Percentiles rank a stretch among this genome's conserved stretches.
These are phyloP conservation scores for Mycena galopus DNA, from an alignment of 768 basidiomycete genomes.

Conservation along the genomic window DNA sequence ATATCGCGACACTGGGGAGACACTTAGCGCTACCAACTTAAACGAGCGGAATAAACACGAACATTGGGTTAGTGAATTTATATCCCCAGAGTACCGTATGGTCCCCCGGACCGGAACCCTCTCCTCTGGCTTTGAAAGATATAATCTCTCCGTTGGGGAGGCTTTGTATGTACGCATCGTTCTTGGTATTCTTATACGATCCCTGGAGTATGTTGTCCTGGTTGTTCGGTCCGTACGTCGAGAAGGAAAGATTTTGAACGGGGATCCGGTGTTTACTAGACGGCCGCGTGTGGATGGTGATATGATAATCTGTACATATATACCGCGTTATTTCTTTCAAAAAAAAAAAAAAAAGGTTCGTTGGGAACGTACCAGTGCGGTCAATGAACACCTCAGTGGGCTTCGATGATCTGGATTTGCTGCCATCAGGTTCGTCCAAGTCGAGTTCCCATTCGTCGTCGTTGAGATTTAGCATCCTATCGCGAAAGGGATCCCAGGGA, in stretches of 20 bases:
- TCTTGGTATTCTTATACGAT: conserved; percentile 80
- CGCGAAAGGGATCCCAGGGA: conserved; percentile 78
- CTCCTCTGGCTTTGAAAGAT: conserved; percentile 69
- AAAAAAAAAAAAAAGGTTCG: neutral
- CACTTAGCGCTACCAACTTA: neutral
- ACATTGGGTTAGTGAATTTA: conserved; percentile 78
- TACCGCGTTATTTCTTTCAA: neutral
- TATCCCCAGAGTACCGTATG: conserved; percentile 68
- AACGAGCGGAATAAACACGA: conserved; percentile 44
- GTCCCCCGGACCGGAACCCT: neutral
- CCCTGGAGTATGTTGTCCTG: conserved; percentile 81
- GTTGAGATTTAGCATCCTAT: too few species aligned
- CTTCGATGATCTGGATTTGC: conserved; percentile 50
- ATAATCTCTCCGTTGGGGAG: conserved; percentile 84
- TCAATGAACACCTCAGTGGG: conserved; percentile 64
- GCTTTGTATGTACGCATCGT: conserved; percentile 87
- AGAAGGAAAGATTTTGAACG: conserved; percentile 89
- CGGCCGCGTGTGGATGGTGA: conserved; percentile 81
- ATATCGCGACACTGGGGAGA: conserved; percentile 78
- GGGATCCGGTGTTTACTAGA: conserved; percentile 50
- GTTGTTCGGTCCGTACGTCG: conserved; percentile 93
- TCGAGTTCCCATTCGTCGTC: conserved; percentile 63
- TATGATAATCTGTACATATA: conserved; percentile 88
- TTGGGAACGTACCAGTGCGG: conserved; percentile 58
- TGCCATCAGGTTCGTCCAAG: conserved; percentile 71